Conservation (phyloP, 2,329 filamentous ascomycete genomes). For the Penicillium sp. region DNA sequence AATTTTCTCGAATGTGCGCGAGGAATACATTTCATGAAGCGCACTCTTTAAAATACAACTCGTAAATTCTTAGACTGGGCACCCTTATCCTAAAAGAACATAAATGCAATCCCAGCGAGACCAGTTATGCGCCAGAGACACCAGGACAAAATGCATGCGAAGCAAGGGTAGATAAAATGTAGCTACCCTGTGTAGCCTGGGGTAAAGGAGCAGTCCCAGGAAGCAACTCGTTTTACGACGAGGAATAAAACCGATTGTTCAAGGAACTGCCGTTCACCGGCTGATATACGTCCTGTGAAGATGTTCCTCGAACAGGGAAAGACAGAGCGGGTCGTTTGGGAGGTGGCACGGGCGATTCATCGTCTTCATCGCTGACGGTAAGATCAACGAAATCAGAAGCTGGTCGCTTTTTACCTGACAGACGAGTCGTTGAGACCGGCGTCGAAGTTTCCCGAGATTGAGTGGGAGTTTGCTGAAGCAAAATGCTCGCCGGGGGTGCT, state of each 20-base stretch:
- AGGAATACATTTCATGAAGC: too few species aligned
- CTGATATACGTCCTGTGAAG: conserved; percentile 20
- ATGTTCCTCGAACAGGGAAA: conserved; percentile 18
- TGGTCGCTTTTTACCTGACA: conserved; percentile 43
- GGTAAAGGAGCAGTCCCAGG: neutral
- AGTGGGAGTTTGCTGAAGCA: conserved; percentile 31
- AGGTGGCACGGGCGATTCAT: conserved; percentile 40
- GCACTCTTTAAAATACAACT: too few species aligned
- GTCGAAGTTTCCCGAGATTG: conserved; percentile 38
- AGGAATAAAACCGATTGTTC: conserved; percentile 10
- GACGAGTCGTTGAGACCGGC: conserved; percentile 32
- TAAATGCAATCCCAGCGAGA: conserved; percentile 1
- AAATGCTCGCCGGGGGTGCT: conserved; percentile 18
- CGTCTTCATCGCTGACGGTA: conserved; percentile 49
- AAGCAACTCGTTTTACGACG: neutral
- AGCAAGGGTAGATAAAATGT: neutral
- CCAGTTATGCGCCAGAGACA: conserved; percentile 13
- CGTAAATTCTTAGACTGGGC: neutral
- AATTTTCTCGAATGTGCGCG: too few species aligned
- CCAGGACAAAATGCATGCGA: conserved; percentile 16
- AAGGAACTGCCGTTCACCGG: conserved; percentile 19
- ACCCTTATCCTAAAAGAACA: too few species aligned
- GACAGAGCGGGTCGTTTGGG: conserved; percentile 31
- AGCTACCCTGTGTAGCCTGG: too few species aligned
- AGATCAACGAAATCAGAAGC: conserved; percentile 50